phyloP scores from a whole-genome alignment of 1,284 basidiomycete species.

The Erythrobasidium hasegawianum region DNA sequence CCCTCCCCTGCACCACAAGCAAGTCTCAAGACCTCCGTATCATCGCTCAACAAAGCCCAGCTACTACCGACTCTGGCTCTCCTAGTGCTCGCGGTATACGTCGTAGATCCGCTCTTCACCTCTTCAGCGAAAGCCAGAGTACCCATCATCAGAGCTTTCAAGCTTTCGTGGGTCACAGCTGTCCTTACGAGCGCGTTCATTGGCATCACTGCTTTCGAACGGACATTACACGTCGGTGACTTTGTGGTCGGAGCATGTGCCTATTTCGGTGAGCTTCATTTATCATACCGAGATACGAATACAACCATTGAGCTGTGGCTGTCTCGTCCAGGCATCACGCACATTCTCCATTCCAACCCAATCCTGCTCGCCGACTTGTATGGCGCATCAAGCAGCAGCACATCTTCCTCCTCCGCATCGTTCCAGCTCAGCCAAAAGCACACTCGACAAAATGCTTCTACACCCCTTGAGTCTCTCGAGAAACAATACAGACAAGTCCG shows the following conservation, averaged over 20 bases:
- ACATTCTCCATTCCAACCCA: constrained; percentile 42
- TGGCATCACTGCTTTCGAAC: constrained; percentile 41
- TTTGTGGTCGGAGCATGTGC: constrained; percentile 36
- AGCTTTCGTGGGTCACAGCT: constrained; percentile 38
- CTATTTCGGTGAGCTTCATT: constrained; percentile 38
- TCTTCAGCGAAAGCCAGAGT: constrained; percentile 35
- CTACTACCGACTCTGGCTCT: constrained; percentile 23
- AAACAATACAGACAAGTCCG: constrained; percentile 41
- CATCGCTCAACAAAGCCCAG: not conserved
- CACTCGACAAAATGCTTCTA: constrained; percentile 10
- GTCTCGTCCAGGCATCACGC: constrained; percentile 37
- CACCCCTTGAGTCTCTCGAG: constrained; percentile 36
- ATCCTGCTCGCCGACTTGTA: constrained; percentile 30
- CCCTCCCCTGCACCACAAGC: not conserved
- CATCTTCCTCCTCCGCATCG: constrained; percentile 17
- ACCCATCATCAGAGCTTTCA: constrained; percentile 34
- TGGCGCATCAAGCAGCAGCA: constrained; percentile 18
- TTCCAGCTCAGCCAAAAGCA: constrained; percentile 1
- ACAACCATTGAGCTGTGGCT: not conserved
- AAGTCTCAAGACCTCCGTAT: not conserved
- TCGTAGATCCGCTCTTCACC: constrained; percentile 40
- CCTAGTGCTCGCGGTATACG: constrained; percentile 35
- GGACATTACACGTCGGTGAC: constrained; percentile 33
- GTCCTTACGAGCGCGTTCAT: constrained; percentile 35
- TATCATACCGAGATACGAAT: not conserved